Evolutionary conservation across 345 rosid species (phyloP).

Genomic region (Clausena lansium): DNA sequence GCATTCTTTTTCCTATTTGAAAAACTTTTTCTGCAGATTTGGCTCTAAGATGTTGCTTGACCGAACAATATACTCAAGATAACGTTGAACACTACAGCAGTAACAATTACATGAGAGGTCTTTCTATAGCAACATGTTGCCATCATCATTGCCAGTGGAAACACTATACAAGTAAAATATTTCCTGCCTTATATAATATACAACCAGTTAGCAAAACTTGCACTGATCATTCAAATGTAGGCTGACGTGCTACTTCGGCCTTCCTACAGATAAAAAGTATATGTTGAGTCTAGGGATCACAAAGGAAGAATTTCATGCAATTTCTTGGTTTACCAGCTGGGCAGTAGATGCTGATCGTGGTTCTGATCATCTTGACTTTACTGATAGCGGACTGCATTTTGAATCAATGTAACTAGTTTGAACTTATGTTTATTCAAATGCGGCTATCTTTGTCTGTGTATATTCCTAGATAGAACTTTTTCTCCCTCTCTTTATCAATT

Average conservation of each 20-base stretch:
- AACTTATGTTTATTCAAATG: not conserved
- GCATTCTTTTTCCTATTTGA: not conserved
- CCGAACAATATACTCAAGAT: constrained; percentile 21
- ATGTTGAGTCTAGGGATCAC: constrained; percentile 46
- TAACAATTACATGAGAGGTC: constrained; percentile 46
- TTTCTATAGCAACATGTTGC: constrained; percentile 90
- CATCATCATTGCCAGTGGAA: constrained; percentile 99
- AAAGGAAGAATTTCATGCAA: constrained; percentile 68
- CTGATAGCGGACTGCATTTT: constrained; percentile 30
- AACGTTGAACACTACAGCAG: constrained; percentile 22
- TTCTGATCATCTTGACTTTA: constrained; percentile 49
- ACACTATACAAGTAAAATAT: constrained; percentile 64
- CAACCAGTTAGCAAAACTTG: not conserved
- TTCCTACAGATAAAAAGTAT: constrained; percentile 63
- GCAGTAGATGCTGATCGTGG: constrained; percentile 93
- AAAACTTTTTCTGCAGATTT: constrained; percentile 49
- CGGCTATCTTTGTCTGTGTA: not conserved
- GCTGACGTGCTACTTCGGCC: not conserved
- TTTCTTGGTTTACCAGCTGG: constrained; percentile 95
- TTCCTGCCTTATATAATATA: not conserved
- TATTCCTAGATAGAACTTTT: not conserved
- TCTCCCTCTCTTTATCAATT: not conserved
- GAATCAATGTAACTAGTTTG: constrained; percentile 34
- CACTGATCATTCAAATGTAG: not conserved
- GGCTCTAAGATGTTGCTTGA: constrained; percentile 78